A percentile compares a stretch with the other conserved stretches of the same genome.
phyloP scores from a whole-genome alignment of 176 grass and related monocot species.

The Eragrostis curvula region DNA sequence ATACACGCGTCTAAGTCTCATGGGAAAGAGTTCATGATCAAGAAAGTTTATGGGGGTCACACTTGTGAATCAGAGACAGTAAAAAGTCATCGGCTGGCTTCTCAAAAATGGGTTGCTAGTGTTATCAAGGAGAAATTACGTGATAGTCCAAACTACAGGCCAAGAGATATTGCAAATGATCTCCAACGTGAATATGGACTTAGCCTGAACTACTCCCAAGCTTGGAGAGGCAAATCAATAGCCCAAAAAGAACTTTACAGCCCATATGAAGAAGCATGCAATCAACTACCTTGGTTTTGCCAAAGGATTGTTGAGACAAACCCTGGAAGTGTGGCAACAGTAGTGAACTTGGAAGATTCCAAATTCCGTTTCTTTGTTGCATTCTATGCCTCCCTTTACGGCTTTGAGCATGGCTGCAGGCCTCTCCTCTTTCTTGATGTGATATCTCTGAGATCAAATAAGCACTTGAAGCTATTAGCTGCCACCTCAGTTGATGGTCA shows the following conservation, averaged over 20 bases:
- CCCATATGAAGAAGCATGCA: conserved; percentile 77
- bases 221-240: conserved; percentile 91
- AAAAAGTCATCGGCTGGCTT: conserved; percentile 82
- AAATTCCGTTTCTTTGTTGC: conserved; percentile 89
- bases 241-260: conserved; percentile 90
- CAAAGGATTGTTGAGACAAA: conserved; percentile 85
- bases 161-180: conserved; percentile 93
- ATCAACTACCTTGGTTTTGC: conserved; percentile 90
- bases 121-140: conserved; percentile 97
- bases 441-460: conserved; percentile 72
- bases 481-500: conserved; percentile 84
- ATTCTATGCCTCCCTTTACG: conserved; percentile 81
- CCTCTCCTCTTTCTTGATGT: conserved; percentile 88
- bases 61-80: conserved; percentile 80
- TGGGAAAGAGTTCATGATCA: conserved; percentile 83
- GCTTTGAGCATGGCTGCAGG: conserved; percentile 92
- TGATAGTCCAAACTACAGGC: conserved; percentile 83
- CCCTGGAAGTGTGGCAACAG: conserved; percentile 80
- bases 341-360: conserved; percentile 75
- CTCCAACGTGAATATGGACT: conserved; percentile 85
- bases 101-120: conserved; percentile 93
- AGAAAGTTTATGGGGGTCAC: conserved; percentile 89
- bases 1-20: conserved; percentile 87
- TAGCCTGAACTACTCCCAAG: conserved; percentile 89
- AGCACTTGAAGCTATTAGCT: conserved; percentile 77